Base-by-base conservation (phyloP, 2,329 filamentous ascomycete species). In the Penicillium occitanis region DNA sequence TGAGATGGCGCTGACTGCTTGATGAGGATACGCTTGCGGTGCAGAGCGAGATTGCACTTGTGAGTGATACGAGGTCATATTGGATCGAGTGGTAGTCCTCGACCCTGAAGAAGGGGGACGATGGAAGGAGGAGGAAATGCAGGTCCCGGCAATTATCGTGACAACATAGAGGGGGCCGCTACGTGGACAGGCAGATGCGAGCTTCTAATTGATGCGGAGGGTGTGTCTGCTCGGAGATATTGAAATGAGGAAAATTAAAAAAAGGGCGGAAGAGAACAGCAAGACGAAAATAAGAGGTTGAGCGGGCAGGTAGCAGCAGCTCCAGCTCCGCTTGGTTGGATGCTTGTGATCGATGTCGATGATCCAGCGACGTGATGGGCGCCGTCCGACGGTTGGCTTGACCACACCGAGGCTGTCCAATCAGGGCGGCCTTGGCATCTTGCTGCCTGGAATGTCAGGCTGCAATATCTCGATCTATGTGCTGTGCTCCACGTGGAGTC, bases 11-110 rank as follows among this genome's bases (percentile, higher is more conserved):
- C 76, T 74, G 67, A 74, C 69, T 63, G 75, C 70, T 63, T 73
- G 71, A 64, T 70, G 74, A 68, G 72, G 72, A 42, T 46, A 50
- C 17, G 51, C 57, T 55, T 64, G 48, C 58, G 62, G 66, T 40
- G 72, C 71, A 42, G 74, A 66, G 66, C 74, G 74, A 63, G 74
- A 59, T 51, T 74, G 75, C 44, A 69, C 13, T 53, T 73, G 71
- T 35, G 74, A 66, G 60, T 74, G 70, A 51, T 72, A 72, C 67
- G 74, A 71, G 66, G 76, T 75, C 76, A 78, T 78, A 68, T 67
- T 73, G 67, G 65, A 28, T 40, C 35, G 50, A 69, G 53, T 61
- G 50, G 57, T 68, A 68, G 28, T 72, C 75, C 75, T 44, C 73
- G 68, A 68, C 68, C 66, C 57, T 44, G 69, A 71, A 72, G 37